A percentile compares a stretch with the other conserved stretches of the same genome.
phyloP scores from a whole-genome alignment of 2,329 filamentous ascomycete genomes.

The Orbilia blumenaviensis region DNA sequence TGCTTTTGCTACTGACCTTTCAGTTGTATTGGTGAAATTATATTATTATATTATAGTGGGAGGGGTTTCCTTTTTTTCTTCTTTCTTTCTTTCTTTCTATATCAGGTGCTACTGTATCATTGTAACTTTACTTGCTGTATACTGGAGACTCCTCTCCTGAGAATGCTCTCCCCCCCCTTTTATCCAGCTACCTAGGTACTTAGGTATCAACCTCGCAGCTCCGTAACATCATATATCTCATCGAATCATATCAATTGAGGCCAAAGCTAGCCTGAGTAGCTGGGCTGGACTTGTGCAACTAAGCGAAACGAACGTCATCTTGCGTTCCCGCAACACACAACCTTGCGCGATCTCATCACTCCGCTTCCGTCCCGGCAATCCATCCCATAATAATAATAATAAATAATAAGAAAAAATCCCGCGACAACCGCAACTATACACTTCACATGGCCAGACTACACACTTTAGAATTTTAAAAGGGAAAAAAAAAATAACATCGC shows the following conservation, averaged over 20 bases:
- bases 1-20: conserved; percentile 1
- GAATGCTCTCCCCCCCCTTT: too few relatives aligned
- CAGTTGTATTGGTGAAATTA: neutral
- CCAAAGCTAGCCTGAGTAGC: neutral
- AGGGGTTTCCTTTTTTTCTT: too few relatives aligned
- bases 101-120: neutral
- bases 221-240: too few relatives aligned
- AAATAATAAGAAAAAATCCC: neutral
- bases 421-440: neutral
- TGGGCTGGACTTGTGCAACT: conserved; percentile 6
- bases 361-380: too few relatives aligned
- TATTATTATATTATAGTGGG: too few relatives aligned
- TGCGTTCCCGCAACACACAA: conserved; percentile 46
- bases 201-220: neutral
- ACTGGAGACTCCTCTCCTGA: too few relatives aligned
- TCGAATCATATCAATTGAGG: neutral
- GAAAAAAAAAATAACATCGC: neutral
- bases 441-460: conserved; percentile 32
- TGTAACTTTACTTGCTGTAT: neutral
- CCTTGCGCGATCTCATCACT: conserved; percentile 37
- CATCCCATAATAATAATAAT: neutral
- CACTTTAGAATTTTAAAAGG: neutral
- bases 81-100: too few relatives aligned
- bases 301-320: conserved; percentile 48
- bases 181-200: too few relatives aligned